Percentiles rank a stretch among this genome's conserved stretches.
Conservation (phyloP, 371 early-diverging fungal species). For the Thermomucor indicae-seudaticae region DNA sequence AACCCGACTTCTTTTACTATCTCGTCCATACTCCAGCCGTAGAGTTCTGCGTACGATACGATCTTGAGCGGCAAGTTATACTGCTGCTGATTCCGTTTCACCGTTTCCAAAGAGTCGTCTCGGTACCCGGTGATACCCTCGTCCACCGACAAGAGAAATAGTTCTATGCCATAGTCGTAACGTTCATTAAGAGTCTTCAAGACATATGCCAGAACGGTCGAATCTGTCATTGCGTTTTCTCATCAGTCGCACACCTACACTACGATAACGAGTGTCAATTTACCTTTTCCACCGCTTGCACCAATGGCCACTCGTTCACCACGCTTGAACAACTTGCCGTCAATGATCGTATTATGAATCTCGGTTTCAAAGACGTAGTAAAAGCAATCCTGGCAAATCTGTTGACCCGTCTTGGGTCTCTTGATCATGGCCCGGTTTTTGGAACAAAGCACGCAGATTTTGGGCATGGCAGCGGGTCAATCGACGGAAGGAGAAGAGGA, state of each 20-base stretch:
- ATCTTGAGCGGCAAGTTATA: constrained; percentile 93
- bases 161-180: constrained; percentile 90
- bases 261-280: not conserved
- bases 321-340: constrained; percentile 79
- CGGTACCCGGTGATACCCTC: constrained; percentile 99
- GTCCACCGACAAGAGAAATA: constrained; percentile 96
- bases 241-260: no score
- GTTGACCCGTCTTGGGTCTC: constrained; percentile 92
- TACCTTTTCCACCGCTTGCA: constrained; percentile 98
- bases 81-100: constrained; percentile 94
- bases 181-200: constrained; percentile 94
- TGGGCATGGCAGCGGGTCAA: constrained; percentile 21
- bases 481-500: not conserved
- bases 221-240: constrained; percentile 64
- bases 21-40: constrained; percentile 99
- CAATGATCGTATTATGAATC: constrained; percentile 92
- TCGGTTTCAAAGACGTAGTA: constrained; percentile 94
- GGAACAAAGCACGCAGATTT: constrained; percentile 50
- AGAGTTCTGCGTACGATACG: constrained; percentile 93
- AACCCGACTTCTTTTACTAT: constrained; percentile 94
- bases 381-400: constrained; percentile 95
- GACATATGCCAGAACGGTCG: constrained; percentile 97
- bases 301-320: constrained; percentile 97
- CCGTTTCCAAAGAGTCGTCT: constrained; percentile 98
- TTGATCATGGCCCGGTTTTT: constrained; percentile 78